A percentile compares a stretch with the other conserved stretches of the same genome.
phyloP scores from a whole-genome alignment of 148 eudicot species.

The Hydrangea macrophylla region DNA sequence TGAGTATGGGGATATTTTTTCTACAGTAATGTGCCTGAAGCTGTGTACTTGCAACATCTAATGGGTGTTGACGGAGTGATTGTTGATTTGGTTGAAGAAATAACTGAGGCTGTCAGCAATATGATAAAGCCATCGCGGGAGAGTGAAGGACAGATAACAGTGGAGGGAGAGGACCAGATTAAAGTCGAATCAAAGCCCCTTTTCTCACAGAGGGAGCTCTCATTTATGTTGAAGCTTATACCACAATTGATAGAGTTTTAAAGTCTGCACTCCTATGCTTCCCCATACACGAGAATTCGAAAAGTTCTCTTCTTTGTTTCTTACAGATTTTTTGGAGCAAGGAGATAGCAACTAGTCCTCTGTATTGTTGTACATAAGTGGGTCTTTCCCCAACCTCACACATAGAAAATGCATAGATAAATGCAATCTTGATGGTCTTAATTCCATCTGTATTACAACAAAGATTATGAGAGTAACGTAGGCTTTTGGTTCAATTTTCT shows the following conservation, averaged over 20 bases:
- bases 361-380: neutral
- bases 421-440: too few relatives aligned
- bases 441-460: too few relatives aligned
- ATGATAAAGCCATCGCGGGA: slow-evolving; percentile 28
- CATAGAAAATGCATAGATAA: neutral
- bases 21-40: slow-evolving; percentile 72
- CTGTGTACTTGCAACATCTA: slow-evolving; percentile 73
- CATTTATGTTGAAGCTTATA: slow-evolving; percentile 21
- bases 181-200: slow-evolving; percentile 17
- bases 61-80: slow-evolving; percentile 87
- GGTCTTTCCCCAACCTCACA: neutral
- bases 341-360: neutral
- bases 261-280: neutral
- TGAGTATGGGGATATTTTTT: neutral
- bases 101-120: slow-evolving; percentile 49
- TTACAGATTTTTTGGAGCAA: too few relatives aligned
- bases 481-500: too few relatives aligned
- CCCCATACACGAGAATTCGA: neutral
- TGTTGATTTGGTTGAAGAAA: slow-evolving; percentile 67
- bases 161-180: slow-evolving; percentile 19
- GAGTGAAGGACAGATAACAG: slow-evolving; percentile 13
- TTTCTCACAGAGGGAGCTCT: slow-evolving; percentile 43
- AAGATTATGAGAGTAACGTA: too few relatives aligned
- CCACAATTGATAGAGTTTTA: slow-evolving; percentile 16
- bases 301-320: neutral